Conservation (phyloP, 2,329 filamentous ascomycete genomes). For the Colletotrichum cuscutae region DNA sequence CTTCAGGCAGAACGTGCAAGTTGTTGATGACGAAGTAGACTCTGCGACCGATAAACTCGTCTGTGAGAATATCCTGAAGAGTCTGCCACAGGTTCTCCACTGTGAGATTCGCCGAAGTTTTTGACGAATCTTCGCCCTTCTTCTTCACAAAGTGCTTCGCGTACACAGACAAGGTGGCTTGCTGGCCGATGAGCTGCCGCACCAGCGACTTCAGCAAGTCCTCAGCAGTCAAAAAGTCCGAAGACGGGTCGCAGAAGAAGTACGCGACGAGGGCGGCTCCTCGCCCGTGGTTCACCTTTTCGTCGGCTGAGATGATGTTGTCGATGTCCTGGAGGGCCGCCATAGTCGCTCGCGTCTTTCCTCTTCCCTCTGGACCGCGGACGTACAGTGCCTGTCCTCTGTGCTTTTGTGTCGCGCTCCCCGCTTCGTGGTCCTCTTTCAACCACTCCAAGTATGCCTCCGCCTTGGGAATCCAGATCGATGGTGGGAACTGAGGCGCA, state of each 20-base stretch:
- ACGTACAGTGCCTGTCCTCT: conserved; percentile 50
- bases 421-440: conserved; percentile 30
- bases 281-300: conserved; percentile 38
- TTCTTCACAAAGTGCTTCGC: conserved; percentile 48
- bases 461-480: conserved; percentile 51
- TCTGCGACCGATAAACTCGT: conserved; percentile 47
- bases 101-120: conserved; percentile 43
- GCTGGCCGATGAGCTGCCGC: conserved; percentile 48
- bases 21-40: conserved; percentile 55
- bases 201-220: conserved; percentile 53
- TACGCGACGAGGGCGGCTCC: conserved; percentile 48
- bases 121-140: conserved; percentile 43
- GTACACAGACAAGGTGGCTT: conserved; percentile 46
- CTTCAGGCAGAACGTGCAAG: conserved; percentile 49
- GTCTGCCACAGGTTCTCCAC: conserved; percentile 53
- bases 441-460: conserved; percentile 49
- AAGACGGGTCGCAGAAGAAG: conserved; percentile 52
- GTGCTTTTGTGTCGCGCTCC: conserved; percentile 2
- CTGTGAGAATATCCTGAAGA: conserved; percentile 53
- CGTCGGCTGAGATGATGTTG: conserved; percentile 36
- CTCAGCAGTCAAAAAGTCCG: conserved; percentile 52
- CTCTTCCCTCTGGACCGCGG: conserved; percentile 52
- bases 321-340: conserved; percentile 51
- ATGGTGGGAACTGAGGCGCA: conserved; percentile 43
- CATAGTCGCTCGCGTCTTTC: conserved; percentile 53